Evolutionary conservation across 306 rosid genomes (phyloP).

Genomic region (Gleditsia sinensis): DNA sequence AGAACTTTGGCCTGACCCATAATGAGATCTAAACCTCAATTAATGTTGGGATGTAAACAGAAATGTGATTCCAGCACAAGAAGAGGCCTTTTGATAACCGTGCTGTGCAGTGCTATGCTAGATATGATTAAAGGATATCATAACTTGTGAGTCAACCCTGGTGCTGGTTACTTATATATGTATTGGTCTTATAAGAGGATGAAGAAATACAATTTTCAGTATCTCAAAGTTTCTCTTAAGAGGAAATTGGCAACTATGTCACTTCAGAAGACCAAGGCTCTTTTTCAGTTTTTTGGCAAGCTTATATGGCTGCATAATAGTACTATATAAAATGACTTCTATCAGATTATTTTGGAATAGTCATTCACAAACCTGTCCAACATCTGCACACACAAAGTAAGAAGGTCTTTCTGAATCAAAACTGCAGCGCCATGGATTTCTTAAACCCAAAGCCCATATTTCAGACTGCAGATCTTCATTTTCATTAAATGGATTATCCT

Average conservation of each 20-base stretch:
- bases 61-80: constrained; percentile 8
- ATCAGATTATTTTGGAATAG: background rate
- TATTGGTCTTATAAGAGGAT: background rate
- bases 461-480: constrained; percentile 69
- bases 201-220: background rate
- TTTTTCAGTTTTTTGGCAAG: background rate
- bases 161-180: background rate
- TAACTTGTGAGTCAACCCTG: background rate
- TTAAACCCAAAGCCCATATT: constrained; percentile 86
- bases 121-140: background rate
- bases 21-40: too few species aligned
- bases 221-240: background rate
- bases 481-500: constrained; percentile 77
- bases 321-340: background rate
- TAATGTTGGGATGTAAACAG: background rate
- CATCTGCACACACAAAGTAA: constrained; percentile 88
- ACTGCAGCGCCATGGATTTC: constrained; percentile 99
- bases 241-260: background rate
- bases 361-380: constrained; percentile 70
- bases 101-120: background rate
- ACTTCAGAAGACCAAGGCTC: background rate
- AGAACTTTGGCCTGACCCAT: too few species aligned
- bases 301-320: background rate
- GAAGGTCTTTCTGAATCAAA: constrained; percentile 84
- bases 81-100: background rate